These are phyloP conservation scores for Talaromyces adpressus DNA, from an alignment of 495 filamentous ascomycete species.

Conservation along the genomic window DNA sequence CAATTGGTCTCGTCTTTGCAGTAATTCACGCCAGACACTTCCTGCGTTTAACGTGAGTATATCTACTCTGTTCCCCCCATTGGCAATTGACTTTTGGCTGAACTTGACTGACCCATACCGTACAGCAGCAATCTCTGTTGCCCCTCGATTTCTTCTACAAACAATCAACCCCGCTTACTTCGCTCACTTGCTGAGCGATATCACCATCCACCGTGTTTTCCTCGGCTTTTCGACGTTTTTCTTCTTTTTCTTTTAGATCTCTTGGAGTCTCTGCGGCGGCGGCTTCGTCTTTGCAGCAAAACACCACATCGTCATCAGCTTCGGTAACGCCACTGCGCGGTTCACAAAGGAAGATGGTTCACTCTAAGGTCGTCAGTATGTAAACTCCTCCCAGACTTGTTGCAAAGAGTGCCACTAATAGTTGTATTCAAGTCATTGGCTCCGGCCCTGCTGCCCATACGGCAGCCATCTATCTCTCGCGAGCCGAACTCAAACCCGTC, in stretches of 20 bases:
- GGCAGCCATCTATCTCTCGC: conserved; percentile 89
- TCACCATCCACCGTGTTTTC: conserved; percentile 72
- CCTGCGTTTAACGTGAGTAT: not conserved
- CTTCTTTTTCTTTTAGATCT: conserved; percentile 52
- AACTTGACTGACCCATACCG: not conserved
- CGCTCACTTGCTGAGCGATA: conserved; percentile 6
- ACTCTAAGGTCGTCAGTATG: conserved; percentile 73
- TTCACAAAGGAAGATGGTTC: conserved; percentile 53
- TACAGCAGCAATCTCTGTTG: not conserved
- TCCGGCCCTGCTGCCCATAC: conserved; percentile 97
- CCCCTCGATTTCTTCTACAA: not conserved
- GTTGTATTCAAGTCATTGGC: conserved; percentile 53
- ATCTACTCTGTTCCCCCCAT: not conserved
- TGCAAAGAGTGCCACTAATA: not conserved
- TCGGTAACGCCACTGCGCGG: conserved; percentile 37
- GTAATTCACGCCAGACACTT: not conserved
- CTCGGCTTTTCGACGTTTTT: conserved; percentile 60
- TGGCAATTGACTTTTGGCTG: not conserved
- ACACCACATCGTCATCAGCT: conserved; percentile 37
- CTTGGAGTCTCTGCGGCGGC: conserved; percentile 54
- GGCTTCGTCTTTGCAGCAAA: conserved; percentile 56
- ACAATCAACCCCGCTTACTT: conserved; percentile 5
- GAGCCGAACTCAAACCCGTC: conserved; percentile 82
- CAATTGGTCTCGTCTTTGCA: not conserved
- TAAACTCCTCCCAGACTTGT: conserved; percentile 9